Evolutionary conservation across 495 filamentous ascomycete genomes (phyloP), one percentile per base, ranked within the genome.

Genomic region (Saxispiralis lemnorum): DNA sequence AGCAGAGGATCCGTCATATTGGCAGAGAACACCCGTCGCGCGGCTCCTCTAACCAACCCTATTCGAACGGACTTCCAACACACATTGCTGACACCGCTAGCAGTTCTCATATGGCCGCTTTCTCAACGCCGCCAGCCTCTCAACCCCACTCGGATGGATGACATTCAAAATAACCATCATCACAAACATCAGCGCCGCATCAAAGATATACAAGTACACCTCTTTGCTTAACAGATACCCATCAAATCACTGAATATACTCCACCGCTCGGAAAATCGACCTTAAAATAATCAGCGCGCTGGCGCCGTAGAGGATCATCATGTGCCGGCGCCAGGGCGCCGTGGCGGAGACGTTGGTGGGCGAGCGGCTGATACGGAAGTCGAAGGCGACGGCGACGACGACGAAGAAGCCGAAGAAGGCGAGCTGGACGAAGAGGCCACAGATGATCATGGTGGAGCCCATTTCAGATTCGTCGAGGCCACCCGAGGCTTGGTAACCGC

Each of bases 151-250:
- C 24, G 24, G 24, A 9, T 28, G 24, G 4, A 9, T 28, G 24
- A 28, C 24, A 28, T 28, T 28, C 42, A 78, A 68, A 1, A 69
- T 43, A 0, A 67, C 45, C 56, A 72, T 67, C 14, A 67, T 70
- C 0, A 54, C 6, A 17, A 73, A 50, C 76, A 83, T 81, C 35
- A 73, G 48, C 35, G 65, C 36, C 12, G 66, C 60, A 53, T 83
- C 78, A 47, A 81, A 80, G 2, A 76, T 51, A 51, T 79, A 82
- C 41, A 81, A 52, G 45, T 70, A 71, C 38, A 63, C 67, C 58
- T 82, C 78, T 33, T 72, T 62, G 14, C 39, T 51, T 47, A 77
- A 52, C 20, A 73, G 24, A 46, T 59, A 66, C 10, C 42, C 42
- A 10, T 64, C 59, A 31, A 67, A 55, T 0, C 79, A 76, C 54